Percentiles rank a stretch among this genome's conserved stretches.
phyloP scores from a whole-genome alignment of 495 filamentous ascomycete species.

The Aspergillus asperescens region DNA sequence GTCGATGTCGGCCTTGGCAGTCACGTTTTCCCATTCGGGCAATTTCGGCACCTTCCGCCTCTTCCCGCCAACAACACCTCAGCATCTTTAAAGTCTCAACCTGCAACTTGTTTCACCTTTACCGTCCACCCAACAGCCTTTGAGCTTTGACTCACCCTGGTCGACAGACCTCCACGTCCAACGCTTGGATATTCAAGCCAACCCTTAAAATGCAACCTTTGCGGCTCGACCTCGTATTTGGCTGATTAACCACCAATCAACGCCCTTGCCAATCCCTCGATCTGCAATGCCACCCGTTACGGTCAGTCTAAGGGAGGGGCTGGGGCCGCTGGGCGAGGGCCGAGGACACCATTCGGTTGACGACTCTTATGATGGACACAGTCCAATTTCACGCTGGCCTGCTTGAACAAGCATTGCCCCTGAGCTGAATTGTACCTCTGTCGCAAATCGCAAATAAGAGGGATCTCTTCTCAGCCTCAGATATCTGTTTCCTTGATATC shows the following conservation, averaged over 20 bases:
- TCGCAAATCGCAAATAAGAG: neutral
- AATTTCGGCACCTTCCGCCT: too few relatives aligned
- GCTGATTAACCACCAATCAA: conserved; percentile 2
- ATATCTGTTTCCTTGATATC: neutral
- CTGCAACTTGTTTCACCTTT: too few relatives aligned
- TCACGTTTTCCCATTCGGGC: too few relatives aligned
- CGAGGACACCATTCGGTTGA: neutral
- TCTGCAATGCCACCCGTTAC: neutral
- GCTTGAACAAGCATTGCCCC: neutral
- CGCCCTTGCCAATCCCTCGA: neutral
- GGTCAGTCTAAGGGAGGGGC: neutral
- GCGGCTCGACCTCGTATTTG: conserved; percentile 8
- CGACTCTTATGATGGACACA: neutral
- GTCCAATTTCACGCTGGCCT: neutral
- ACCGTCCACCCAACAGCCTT: too few relatives aligned
- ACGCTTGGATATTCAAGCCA: neutral
- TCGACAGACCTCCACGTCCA: too few relatives aligned
- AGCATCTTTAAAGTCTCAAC: neutral
- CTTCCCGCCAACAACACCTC: too few relatives aligned
- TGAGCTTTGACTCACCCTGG: too few relatives aligned
- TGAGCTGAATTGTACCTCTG: neutral
- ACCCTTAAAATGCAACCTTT: conserved; percentile 1
- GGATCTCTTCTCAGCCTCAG: neutral
- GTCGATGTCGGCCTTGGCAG: too few relatives aligned
- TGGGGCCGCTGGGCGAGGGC: neutral